These are phyloP conservation scores for Coemansia sp. DNA, from an alignment of 192 early-diverging fungal species.

Conservation along the genomic window DNA sequence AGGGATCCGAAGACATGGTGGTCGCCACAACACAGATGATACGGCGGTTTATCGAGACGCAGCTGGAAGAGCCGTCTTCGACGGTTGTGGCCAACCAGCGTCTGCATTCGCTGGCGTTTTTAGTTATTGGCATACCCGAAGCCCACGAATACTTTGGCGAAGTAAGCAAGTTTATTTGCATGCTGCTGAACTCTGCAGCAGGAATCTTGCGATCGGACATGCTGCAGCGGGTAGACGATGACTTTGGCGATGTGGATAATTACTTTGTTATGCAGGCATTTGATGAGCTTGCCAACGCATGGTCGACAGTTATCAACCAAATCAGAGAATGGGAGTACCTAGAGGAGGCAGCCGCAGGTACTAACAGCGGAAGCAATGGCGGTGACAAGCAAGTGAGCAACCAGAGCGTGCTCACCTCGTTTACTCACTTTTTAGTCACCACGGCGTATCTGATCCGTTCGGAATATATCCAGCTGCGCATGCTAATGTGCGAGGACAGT, in stretches of 20 bases:
- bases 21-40: constrained; percentile 53
- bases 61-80: constrained; percentile 38
- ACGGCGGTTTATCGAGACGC: constrained; percentile 47
- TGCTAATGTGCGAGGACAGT: constrained; percentile 49
- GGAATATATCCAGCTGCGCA: constrained; percentile 50
- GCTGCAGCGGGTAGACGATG: constrained; percentile 37
- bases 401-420: constrained; percentile 26
- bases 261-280: constrained; percentile 58
- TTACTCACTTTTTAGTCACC: constrained; percentile 39
- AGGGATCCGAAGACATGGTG: constrained; percentile 44
- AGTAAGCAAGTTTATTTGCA: constrained; percentile 45
- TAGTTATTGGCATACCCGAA: constrained; percentile 37
- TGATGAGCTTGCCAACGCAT: constrained; percentile 51
- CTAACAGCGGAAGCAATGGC: not conserved
- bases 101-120: constrained; percentile 37
- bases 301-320: constrained; percentile 41
- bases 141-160: constrained; percentile 50
- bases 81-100: constrained; percentile 21
- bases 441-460: constrained; percentile 46
- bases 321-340: constrained; percentile 40
- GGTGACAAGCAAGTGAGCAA: constrained; percentile 5
- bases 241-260: constrained; percentile 53
- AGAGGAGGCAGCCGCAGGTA: constrained; percentile 10
- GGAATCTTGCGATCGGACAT: constrained; percentile 36
- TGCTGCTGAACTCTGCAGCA: constrained; percentile 36